phyloP scores from a whole-genome alignment of 352 stramenopile species.

The Elongisporangium senticosum region DNA sequence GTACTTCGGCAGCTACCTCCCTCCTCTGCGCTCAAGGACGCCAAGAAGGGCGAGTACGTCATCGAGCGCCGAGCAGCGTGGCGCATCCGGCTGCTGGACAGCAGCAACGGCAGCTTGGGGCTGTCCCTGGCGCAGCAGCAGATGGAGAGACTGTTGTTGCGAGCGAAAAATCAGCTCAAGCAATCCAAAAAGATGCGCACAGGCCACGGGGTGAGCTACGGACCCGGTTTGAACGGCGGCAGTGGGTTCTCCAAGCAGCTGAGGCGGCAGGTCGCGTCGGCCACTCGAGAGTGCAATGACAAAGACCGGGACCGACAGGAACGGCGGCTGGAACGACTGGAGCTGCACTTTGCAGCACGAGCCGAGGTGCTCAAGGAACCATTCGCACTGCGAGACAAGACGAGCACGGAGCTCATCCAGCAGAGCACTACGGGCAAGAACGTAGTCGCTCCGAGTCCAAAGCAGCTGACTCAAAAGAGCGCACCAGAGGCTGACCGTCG shows the following conservation, averaged over 20 bases:
- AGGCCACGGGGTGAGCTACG: conserved; percentile 43
- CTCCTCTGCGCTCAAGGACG: conserved; percentile 21
- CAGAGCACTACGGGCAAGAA: background rate
- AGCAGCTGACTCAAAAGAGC: background rate
- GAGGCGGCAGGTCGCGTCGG: conserved; percentile 36
- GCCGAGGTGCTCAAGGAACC: background rate
- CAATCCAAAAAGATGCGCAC: conserved; percentile 67
- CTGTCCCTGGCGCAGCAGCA: conserved; percentile 72
- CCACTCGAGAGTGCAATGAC: conserved; percentile 41
- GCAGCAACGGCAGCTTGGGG: conserved; percentile 51
- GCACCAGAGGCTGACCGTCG: background rate
- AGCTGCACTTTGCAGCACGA: conserved; percentile 14
- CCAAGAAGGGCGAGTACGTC: conserved; percentile 56
- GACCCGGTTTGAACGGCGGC: conserved; percentile 35
- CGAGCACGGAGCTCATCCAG: background rate
- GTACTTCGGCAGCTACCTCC: conserved; percentile 59
- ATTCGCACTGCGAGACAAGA: background rate
- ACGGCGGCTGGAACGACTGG: conserved; percentile 28
- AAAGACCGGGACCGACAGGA: conserved; percentile 38
- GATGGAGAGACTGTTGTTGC: conserved; percentile 70
- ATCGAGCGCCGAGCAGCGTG: conserved; percentile 63
- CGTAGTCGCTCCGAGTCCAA: background rate
- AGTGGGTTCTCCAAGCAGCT: conserved; percentile 46
- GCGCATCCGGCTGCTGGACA: conserved; percentile 65
- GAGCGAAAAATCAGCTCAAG: conserved; percentile 71